A percentile compares a stretch with the other conserved stretches of the same genome.
Evolutionary conservation across 331 rosid genomes (phyloP).

Genomic region (Acacia concinna): DNA sequence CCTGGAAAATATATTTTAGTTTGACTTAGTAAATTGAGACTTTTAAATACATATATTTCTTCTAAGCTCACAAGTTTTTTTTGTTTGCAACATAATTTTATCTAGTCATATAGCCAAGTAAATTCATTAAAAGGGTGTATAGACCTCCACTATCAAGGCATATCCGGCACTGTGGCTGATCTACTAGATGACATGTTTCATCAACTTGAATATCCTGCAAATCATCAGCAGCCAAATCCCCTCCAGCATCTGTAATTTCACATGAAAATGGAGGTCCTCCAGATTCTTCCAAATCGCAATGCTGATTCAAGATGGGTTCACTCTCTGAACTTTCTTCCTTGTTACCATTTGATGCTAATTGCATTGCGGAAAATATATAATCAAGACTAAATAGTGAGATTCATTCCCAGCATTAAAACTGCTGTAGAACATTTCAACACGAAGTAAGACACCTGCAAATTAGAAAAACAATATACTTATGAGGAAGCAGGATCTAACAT

Average conservation of each 20-base stretch:
- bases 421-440: constrained; percentile 58
- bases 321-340: constrained; percentile 61
- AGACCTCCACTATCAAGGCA: constrained; percentile 94
- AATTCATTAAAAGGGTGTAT: constrained; percentile 27
- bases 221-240: constrained; percentile 42
- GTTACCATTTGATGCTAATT: constrained; percentile 63
- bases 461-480: constrained; percentile 10
- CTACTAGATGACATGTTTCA: constrained; percentile 66
- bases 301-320: constrained; percentile 76
- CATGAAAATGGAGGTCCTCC: constrained; percentile 62
- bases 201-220: constrained; percentile 49
- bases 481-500: constrained; percentile 10
- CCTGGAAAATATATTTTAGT: constrained; percentile 51
- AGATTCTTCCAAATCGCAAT: constrained; percentile 40
- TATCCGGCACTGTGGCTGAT: constrained; percentile 89
- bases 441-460: constrained; percentile 49
- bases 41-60: constrained; percentile 1
- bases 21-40: constrained; percentile 6
- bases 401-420: constrained; percentile 56
- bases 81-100: not conserved
- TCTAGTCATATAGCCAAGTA: constrained; percentile 20
- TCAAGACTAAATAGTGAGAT: constrained; percentile 39
- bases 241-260: constrained; percentile 64
- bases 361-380: constrained; percentile 66
- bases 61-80: not conserved